A percentile compares a stretch with the other conserved stretches of the same genome.
These are phyloP conservation scores for Dothistroma septosporum DNA, from an alignment of 2,329 filamentous ascomycete genomes.

Conservation along the genomic window DNA sequence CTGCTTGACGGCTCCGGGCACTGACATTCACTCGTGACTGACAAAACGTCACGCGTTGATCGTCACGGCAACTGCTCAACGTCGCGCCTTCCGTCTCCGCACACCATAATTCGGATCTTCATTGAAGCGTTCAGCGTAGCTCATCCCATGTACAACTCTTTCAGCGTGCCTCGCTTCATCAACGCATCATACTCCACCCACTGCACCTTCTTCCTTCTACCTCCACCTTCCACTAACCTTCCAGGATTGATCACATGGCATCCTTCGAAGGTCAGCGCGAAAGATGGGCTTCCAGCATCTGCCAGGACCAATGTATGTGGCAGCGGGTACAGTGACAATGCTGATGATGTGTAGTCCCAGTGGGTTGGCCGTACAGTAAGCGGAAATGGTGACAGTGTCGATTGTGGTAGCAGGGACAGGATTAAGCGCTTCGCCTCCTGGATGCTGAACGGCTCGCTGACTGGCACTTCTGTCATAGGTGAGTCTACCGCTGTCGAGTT, in stretches of 20 bases:
- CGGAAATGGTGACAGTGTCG: constrained; percentile 81
- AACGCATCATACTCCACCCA: constrained; percentile 86
- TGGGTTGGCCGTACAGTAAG: constrained; percentile 74
- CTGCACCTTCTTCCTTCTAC: constrained; percentile 59
- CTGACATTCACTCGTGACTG: not conserved
- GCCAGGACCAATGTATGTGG: constrained; percentile 79
- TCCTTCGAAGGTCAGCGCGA: constrained; percentile 87
- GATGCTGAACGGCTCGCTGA: constrained; percentile 18
- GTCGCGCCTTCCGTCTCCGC: not conserved
- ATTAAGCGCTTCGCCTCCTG: constrained; percentile 54
- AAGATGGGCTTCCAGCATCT: constrained; percentile 75
- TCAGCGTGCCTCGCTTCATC: constrained; percentile 56
- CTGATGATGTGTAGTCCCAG: constrained; percentile 76
- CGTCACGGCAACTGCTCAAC: not conserved
- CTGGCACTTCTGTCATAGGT: constrained; percentile 6
- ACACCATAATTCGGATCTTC: not conserved
- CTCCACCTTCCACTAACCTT: constrained; percentile 59
- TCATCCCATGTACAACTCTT: constrained; percentile 50
- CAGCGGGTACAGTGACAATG: constrained; percentile 79
- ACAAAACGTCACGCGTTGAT: not conserved
- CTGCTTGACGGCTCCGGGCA: not conserved
- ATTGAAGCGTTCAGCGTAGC: not conserved
- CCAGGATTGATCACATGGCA: constrained; percentile 96
- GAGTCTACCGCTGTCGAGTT: constrained; percentile 8
- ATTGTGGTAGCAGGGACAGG: constrained; percentile 88